Evolutionary conservation across 2,329 filamentous ascomycete species (phyloP), one percentile per base, ranked within the genome.

Genomic region (Capronia americana): DNA sequence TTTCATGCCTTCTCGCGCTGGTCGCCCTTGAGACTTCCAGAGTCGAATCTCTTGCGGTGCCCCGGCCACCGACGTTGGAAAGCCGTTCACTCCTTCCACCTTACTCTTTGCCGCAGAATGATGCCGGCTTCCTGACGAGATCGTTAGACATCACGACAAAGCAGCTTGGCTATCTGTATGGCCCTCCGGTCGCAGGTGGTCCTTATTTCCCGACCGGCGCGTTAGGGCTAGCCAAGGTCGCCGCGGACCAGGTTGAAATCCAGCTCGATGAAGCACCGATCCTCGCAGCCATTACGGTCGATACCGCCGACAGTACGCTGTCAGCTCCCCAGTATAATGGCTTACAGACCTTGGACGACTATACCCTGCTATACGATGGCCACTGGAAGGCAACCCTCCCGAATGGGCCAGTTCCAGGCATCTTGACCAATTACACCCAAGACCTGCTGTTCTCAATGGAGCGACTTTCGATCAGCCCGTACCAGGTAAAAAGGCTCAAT

Each of bases 401-500:
- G 14, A 30, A 34, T 32, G 62, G 62, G 5, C 62, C 62, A 1
- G 62, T 59, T 24, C 62, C 62, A 11, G 62, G 62, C 24, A 55
- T 58, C 20, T 44, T 59, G 41, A 58, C 62, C 44, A 64, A 64
- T 20, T 64, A 64, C 41, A 64, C 62, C 34, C 62, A 64, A 58
- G 62, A 64, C 46, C 51, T 64, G 12, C 32, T 64, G 24, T 64
- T 64, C 14, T 64, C 62, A 20, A 64, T 64, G 62, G 62, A 64
- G 26, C 62, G 62, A 12, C 62, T 64, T 26, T 64, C 62, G 6
- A 32, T 64, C 11, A 64, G 62, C 17, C 62, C 62, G 1, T 64
- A 64, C 32, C 62, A 64, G 48, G 62, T 64, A 12, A 64, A 26
- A 24, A 64, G 62, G 56, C 62, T 64, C 23, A 59, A 64, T 26